These are phyloP conservation scores for Pezicula neosporulosa DNA, from an alignment of 2,329 filamentous ascomycete species.

Conservation along the genomic window DNA sequence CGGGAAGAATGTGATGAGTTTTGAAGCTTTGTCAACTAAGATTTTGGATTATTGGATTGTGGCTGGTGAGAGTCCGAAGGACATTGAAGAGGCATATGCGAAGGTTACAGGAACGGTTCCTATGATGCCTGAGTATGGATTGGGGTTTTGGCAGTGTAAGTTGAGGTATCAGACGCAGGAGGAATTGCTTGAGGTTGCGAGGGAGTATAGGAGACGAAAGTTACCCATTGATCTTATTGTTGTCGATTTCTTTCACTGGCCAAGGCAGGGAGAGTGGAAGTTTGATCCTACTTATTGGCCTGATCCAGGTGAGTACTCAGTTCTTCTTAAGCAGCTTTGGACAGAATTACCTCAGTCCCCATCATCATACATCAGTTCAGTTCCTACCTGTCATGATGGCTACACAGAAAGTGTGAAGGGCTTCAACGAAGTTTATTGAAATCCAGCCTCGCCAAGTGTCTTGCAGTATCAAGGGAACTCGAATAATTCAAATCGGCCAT, in stretches of 20 bases:
- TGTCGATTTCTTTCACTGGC: slow-evolving; percentile 67
- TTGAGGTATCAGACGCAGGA: slow-evolving; percentile 64
- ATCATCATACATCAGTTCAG: too few species aligned
- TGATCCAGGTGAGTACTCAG: slow-evolving; percentile 40
- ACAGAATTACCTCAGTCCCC: too few species aligned
- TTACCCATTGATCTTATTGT: slow-evolving; percentile 65
- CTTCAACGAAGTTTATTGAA: too few species aligned
- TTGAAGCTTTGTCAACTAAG: slow-evolving; percentile 56
- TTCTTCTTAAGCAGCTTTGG: neutral
- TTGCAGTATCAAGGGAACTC: neutral
- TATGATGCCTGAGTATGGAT: slow-evolving; percentile 66
- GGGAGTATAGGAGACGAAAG: slow-evolving; percentile 52
- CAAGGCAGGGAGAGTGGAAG: slow-evolving; percentile 63
- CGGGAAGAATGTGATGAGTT: slow-evolving; percentile 57
- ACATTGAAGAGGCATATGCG: slow-evolving; percentile 55
- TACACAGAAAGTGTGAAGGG: too few species aligned
- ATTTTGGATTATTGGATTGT: slow-evolving; percentile 63
- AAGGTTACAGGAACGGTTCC: slow-evolving; percentile 55
- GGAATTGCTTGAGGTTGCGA: slow-evolving; percentile 55
- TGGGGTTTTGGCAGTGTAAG: slow-evolving; percentile 69
- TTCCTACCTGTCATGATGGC: too few species aligned
- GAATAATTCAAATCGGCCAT: neutral
- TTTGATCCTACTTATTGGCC: slow-evolving; percentile 65
- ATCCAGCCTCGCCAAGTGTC: neutral
- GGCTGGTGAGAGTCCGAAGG: slow-evolving; percentile 48